Conservation (phyloP, 225 moss, liverwort and hornwort species). For the Marchantia paleacea region DNA sequence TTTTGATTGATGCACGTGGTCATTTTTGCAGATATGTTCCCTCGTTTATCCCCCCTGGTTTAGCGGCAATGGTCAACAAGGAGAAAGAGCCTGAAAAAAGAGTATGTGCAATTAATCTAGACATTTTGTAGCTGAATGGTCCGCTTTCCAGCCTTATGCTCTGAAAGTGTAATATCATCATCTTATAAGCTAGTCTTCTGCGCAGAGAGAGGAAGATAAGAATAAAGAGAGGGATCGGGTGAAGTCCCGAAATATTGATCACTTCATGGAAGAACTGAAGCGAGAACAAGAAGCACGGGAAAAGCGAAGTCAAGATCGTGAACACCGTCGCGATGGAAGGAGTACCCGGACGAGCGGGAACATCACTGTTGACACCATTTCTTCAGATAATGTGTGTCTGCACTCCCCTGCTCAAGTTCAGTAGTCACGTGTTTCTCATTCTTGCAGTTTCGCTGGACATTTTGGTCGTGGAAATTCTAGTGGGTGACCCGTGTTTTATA, state of each 20-base stretch:
- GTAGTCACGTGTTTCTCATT: neutral
- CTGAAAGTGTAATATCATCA: neutral
- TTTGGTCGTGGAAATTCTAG: neutral
- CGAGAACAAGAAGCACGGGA: constrained; percentile 96
- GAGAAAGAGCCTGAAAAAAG: constrained; percentile 83
- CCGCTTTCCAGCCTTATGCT: neutral
- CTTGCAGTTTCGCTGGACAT: neutral
- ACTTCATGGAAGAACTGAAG: constrained; percentile 99
- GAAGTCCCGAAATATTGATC: constrained; percentile 89
- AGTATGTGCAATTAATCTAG: constrained; percentile 18
- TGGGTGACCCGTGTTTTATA: neutral
- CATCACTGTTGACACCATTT: constrained; percentile 21
- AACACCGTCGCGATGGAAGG: constrained; percentile 84
- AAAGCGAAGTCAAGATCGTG: constrained; percentile 84
- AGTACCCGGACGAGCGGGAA: constrained; percentile 49
- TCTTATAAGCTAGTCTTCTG: constrained; percentile 6
- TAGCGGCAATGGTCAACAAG: constrained; percentile 94
- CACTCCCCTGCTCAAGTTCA: neutral
- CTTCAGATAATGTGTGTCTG: constrained; percentile 21
- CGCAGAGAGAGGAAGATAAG: constrained; percentile 86
- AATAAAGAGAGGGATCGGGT: constrained; percentile 86
- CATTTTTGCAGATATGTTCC: constrained; percentile 79
- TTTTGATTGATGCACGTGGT: neutral
- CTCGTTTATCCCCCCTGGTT: constrained; percentile 94
- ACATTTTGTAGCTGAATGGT: neutral